Conservation (phyloP, 331 rosid species). For the Rhamnella rubrinervis region DNA sequence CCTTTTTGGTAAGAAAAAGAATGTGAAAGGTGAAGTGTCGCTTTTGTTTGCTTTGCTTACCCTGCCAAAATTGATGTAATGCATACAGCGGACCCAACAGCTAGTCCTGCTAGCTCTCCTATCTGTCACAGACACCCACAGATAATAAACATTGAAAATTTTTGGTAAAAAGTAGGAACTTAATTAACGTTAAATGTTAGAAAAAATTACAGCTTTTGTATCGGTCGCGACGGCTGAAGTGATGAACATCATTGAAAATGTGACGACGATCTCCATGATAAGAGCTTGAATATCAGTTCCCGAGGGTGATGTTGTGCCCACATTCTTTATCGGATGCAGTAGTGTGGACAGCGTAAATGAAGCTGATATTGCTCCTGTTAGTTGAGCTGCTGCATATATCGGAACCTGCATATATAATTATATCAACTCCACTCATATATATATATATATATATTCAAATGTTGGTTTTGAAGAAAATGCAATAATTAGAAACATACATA, state of each 20-base stretch:
- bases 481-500: no score
- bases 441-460: no score
- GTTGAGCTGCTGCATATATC: slow-evolving; percentile 65
- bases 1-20: neutral
- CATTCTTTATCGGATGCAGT: slow-evolving; percentile 43
- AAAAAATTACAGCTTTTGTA: slow-evolving; percentile 55
- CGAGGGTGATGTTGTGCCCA: slow-evolving; percentile 68
- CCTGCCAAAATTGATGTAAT: slow-evolving; percentile 82
- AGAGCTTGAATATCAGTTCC: slow-evolving; percentile 61
- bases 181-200: neutral
- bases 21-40: neutral
- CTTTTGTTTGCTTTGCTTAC: slow-evolving; percentile 54
- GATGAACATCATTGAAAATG: slow-evolving; percentile 74
- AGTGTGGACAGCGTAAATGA: slow-evolving; percentile 50
- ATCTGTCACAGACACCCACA: slow-evolving; percentile 30
- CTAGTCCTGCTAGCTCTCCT: slow-evolving; percentile 72
- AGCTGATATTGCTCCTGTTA: slow-evolving; percentile 73
- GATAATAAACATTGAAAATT: neutral
- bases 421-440: neutral
- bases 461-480: no score
- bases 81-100: slow-evolving; percentile 79
- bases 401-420: slow-evolving; percentile 55
- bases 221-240: slow-evolving; percentile 77
- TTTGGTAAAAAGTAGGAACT: neutral
- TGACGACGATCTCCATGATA: slow-evolving; percentile 57